Evolutionary conservation across 73 alveolate genomes (phyloP), one percentile per base, ranked within the genome.

Genomic region (Paramecium pentaurelia): DNA sequence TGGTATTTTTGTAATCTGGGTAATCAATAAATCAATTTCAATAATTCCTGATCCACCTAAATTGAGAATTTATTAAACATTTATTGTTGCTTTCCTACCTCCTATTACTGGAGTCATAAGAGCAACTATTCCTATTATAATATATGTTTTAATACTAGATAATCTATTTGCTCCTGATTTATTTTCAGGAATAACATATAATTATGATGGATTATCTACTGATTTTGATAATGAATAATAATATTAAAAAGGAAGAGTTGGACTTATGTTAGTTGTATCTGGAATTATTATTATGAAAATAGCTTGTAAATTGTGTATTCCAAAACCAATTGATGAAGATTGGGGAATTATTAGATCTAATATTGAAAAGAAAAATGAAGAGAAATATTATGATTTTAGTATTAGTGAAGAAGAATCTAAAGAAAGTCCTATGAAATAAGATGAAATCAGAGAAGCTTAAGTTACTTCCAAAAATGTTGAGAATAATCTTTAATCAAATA

Each of bases 51-150:
- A 80, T 45, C 91, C 91, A n/a, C 91, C 91, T 22, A 80, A 80
- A 80, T 47, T 80, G 20, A 80, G 91, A 49, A 80, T 80, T 0
- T 80, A 80, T 49, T 80, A 40, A 80, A 80, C 91, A 45, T 80
- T 80, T 22, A 25, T 42, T 32, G 91, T 80, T 25, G 91, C 75
- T 11, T 42, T 80, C 38, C 10, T 80, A 45, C 91, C 91, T 27
- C 64, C 91, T 8, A 45, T 80, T 0, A 45, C 73, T 10, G 91
- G 91, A 20, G 49, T 30, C 27, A 25, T 47, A 2, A 80, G 91
- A 49, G 91, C 77, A 45, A 80, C 91, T 7, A 47, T 47, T 8
- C 91, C 91, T 3, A 80, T 80, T 38, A 54, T 80, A 0, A 11
- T 80, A 2, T 80, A 32, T 49, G 75, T 80, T 2, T 14, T 45